Conservation (phyloP, 2,329 filamentous ascomycete species). For the Aureobasidium sp. region DNA sequence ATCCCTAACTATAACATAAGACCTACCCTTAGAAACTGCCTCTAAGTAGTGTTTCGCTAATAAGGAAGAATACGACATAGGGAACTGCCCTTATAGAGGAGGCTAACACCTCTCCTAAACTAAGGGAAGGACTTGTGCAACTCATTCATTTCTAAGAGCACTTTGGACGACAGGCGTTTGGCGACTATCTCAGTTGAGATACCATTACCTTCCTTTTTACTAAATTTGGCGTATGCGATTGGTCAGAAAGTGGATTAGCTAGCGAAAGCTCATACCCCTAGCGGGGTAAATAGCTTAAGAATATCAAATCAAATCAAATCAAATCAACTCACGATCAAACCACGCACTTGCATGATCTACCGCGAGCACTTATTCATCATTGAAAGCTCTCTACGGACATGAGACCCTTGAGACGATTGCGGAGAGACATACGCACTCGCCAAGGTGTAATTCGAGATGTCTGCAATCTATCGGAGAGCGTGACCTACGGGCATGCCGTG, state of each 20-base stretch:
- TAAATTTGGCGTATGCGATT: background rate
- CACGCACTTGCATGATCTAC: no score
- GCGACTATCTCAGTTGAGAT: background rate
- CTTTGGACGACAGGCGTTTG: background rate
- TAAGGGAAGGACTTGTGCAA: background rate
- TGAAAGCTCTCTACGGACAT: no score
- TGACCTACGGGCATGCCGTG: background rate
- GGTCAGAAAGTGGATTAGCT: background rate
- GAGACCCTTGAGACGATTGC: no score
- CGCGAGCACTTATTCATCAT: background rate
- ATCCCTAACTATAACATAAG: no score
- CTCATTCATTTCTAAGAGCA: background rate
- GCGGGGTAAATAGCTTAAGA: background rate
- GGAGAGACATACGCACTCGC: background rate
- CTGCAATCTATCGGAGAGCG: background rate
- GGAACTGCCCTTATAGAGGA: background rate
- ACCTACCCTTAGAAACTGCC: no score
- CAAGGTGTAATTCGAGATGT: background rate
- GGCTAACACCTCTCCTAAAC: background rate
- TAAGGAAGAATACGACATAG: background rate
- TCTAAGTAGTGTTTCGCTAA: no score
- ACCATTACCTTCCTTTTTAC: background rate
- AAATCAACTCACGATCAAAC: no score
- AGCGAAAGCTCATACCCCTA: background rate
- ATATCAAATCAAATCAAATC: background rate